phyloP scores from a whole-genome alignment of 192 early-diverging fungal genomes.

The Lobosporangium transversale region DNA sequence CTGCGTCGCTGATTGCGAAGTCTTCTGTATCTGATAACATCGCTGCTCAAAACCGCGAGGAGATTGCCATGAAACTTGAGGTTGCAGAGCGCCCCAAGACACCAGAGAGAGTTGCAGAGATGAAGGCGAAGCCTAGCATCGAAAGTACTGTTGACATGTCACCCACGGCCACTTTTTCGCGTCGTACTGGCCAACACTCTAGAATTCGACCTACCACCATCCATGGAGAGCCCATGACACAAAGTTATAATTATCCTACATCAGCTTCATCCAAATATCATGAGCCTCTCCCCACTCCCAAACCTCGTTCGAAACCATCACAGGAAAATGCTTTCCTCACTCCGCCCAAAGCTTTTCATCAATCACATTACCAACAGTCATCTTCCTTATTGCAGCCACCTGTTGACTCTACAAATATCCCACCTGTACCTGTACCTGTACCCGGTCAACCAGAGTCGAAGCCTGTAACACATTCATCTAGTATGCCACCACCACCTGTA shows the following conservation, averaged over 20 bases:
- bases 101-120: constrained; percentile 7
- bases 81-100: constrained; percentile 27
- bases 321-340: constrained; percentile 26
- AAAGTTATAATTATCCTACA: constrained; percentile 18
- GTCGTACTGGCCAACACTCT: constrained; percentile 32
- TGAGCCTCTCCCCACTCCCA: constrained; percentile 31
- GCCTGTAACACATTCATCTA: neutral
- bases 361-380: constrained; percentile 41
- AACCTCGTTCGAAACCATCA: constrained; percentile 20
- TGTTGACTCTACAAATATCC: constrained; percentile 13
- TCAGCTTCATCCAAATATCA: constrained; percentile 26
- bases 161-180: constrained; percentile 38
- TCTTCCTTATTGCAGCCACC: constrained; percentile 25
- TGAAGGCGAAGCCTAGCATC: constrained; percentile 14
- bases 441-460: constrained; percentile 17
- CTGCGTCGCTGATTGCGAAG: constrained; percentile 25
- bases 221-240: constrained; percentile 48
- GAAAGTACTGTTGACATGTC: constrained; percentile 41
- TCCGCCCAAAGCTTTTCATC: constrained; percentile 30
- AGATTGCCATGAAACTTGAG: constrained; percentile 6
- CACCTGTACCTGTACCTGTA: constrained; percentile 39
- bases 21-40: constrained; percentile 12
- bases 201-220: constrained; percentile 45
- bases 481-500: constrained; percentile 15
- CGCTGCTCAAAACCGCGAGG: constrained; percentile 9